Evolutionary conservation across 352 stramenopile species (phyloP).

Genomic region (Pythium monospermum): DNA sequence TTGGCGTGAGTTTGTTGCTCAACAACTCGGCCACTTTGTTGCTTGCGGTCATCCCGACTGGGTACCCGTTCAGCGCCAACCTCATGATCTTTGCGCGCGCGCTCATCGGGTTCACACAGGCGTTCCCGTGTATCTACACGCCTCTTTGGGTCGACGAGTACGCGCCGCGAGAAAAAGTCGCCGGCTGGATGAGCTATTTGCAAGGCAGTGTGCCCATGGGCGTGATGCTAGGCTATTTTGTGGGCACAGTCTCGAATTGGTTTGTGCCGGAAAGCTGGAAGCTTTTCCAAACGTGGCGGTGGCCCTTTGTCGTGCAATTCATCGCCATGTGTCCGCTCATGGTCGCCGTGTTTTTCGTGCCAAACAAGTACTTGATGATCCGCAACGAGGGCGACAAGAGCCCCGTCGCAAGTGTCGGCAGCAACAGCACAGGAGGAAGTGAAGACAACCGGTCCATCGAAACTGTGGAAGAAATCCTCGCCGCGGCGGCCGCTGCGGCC

Average conservation of each 20-base stretch:
- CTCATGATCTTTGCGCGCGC: constrained; percentile 66
- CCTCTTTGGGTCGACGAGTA: constrained; percentile 85
- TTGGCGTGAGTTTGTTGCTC: constrained; percentile 62
- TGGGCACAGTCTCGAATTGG: constrained; percentile 78
- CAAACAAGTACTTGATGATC: constrained; percentile 70
- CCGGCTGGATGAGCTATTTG: constrained; percentile 82
- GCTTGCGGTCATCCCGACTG: constrained; percentile 67
- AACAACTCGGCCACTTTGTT: constrained; percentile 76
- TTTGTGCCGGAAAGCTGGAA: constrained; percentile 61
- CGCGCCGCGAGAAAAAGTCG: constrained; percentile 64
- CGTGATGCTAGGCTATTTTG: constrained; percentile 84
- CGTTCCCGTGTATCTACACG: constrained; percentile 81
- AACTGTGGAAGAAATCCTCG: constrained; percentile 20
- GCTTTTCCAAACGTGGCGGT: constrained; percentile 72
- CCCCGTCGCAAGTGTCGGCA: constrained; percentile 34
- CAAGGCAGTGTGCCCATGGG: constrained; percentile 80
- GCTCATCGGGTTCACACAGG: constrained; percentile 79
- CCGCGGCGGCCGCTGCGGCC: constrained; percentile 8
- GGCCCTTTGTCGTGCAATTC: constrained; percentile 84
- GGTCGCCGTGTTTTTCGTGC: constrained; percentile 76
- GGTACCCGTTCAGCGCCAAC: constrained; percentile 57
- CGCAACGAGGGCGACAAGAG: constrained; percentile 47
- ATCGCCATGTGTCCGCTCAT: constrained; percentile 67
- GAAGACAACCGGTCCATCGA: constrained; percentile 46
- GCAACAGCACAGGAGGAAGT: constrained; percentile 30